These are phyloP conservation scores for Mytilinidion resinicola DNA, from an alignment of 495 filamentous ascomycete species.

Conservation along the genomic window DNA sequence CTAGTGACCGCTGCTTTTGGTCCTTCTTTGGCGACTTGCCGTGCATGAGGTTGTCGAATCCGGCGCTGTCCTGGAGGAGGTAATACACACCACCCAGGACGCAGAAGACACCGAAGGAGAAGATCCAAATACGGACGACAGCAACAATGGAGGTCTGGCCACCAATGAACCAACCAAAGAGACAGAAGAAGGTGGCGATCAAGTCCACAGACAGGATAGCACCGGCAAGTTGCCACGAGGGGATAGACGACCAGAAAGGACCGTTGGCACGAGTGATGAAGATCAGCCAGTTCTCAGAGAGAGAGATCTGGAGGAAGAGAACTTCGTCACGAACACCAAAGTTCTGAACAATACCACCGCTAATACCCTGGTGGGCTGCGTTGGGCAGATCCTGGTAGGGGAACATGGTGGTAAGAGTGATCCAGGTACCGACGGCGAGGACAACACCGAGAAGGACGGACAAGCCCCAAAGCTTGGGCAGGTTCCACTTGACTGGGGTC, in stretches of 20 bases:
- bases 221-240: conserved; percentile 71
- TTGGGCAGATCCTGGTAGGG: conserved; percentile 29
- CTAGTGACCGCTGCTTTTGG: conserved; percentile 65
- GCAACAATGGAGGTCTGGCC: conserved; percentile 65
- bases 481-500: conserved; percentile 88
- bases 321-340: conserved; percentile 75
- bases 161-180: conserved; percentile 72
- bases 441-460: conserved; percentile 75
- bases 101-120: conserved; percentile 80
- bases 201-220: conserved; percentile 77
- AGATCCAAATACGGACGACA: conserved; percentile 81
- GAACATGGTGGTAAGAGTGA: conserved; percentile 42
- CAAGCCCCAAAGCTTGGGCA: conserved; percentile 89
- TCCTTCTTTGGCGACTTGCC: conserved; percentile 72
- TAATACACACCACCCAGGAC: conserved; percentile 63
- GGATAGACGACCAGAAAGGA: conserved; percentile 76
- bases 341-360: conserved; percentile 82
- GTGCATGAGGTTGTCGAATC: conserved; percentile 90
- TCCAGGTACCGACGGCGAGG: conserved; percentile 77
- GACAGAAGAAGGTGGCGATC: conserved; percentile 72
- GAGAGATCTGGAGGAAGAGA: conserved; percentile 81
- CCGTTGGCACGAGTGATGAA: conserved; percentile 89
- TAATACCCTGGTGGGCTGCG: conserved; percentile 28
- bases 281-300: conserved; percentile 94
- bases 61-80: conserved; percentile 64